phyloP scores from a whole-genome alignment of 805 yeast genomes.

The Hanseniaspora guilliermondii region DNA sequence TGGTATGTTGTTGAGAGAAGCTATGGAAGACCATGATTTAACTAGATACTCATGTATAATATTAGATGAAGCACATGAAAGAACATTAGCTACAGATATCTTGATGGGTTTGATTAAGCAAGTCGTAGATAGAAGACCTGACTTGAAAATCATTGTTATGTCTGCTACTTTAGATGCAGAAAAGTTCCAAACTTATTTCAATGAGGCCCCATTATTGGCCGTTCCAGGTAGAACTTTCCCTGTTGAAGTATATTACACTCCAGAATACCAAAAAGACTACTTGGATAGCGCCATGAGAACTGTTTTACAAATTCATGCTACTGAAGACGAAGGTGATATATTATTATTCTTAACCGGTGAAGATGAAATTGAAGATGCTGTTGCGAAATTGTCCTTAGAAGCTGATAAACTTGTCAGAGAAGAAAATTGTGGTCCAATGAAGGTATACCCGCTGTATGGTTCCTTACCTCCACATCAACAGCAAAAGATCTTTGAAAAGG shows the following conservation, averaged over 20 bases:
- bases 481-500: conserved; percentile 84
- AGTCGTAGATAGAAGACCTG: conserved; percentile 66
- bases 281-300: conserved; percentile 91
- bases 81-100: conserved; percentile 92
- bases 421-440: conserved; percentile 76
- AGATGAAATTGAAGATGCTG: conserved; percentile 95
- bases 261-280: conserved; percentile 91
- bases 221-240: conserved; percentile 98
- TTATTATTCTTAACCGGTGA: conserved; percentile 85
- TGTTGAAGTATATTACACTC: conserved; percentile 91
- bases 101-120: conserved; percentile 88
- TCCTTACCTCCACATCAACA: conserved; percentile 94
- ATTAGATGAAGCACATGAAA: conserved; percentile 95
- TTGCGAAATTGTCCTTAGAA: conserved; percentile 75
- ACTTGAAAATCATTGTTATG: conserved; percentile 85
- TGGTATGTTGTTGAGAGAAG: conserved; percentile 95
- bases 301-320: conserved; percentile 90
- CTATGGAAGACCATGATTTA: conserved; percentile 88
- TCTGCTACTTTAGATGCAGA: conserved; percentile 97
- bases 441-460: conserved; percentile 89
- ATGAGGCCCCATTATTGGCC: conserved; percentile 83
- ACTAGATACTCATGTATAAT: conserved; percentile 76
- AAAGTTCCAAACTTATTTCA: conserved; percentile 81
- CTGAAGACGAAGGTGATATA: conserved; percentile 88
- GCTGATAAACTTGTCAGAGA: conserved; percentile 82